These are phyloP conservation scores for Zangia roseola DNA, from an alignment of 768 basidiomycete genomes.

Conservation along the genomic window DNA sequence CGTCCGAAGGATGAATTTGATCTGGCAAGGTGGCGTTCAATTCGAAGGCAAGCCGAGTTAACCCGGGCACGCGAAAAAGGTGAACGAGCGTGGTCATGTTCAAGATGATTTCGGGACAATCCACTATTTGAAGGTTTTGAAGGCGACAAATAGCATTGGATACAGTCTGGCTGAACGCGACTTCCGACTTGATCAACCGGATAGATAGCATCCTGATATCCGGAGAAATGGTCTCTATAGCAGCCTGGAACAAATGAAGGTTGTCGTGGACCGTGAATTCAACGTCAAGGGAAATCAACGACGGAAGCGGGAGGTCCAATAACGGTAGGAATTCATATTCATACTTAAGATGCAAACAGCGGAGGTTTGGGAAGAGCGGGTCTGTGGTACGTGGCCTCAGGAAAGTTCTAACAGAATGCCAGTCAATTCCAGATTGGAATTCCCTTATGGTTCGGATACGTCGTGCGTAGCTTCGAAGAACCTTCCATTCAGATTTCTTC, in stretches of 20 bases:
- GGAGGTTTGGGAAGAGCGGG: conserved; percentile 1
- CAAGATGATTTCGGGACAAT: neutral
- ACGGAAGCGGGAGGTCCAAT: no score
- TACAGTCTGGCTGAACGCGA: no score
- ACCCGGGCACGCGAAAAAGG: no score
- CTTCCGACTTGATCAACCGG: no score
- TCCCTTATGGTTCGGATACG: neutral
- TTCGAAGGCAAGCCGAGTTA: neutral
- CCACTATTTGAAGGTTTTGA: neutral
- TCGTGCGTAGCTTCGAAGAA: neutral
- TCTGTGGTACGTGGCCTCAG: neutral
- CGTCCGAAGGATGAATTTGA: no score
- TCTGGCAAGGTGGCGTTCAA: no score
- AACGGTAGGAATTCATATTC: no score
- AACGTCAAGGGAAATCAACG: no score
- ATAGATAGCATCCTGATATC: neutral
- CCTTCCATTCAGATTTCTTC: neutral
- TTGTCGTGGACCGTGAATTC: no score
- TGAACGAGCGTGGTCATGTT: neutral
- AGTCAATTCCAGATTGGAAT: neutral
- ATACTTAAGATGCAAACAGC: neutral
- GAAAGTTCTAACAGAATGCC: neutral
- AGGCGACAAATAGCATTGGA: no score
- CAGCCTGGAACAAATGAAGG: no score
- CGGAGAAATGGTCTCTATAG: neutral